Conservation (phyloP, 2,329 filamentous ascomycete genomes). For the Epichloe sibirici region DNA sequence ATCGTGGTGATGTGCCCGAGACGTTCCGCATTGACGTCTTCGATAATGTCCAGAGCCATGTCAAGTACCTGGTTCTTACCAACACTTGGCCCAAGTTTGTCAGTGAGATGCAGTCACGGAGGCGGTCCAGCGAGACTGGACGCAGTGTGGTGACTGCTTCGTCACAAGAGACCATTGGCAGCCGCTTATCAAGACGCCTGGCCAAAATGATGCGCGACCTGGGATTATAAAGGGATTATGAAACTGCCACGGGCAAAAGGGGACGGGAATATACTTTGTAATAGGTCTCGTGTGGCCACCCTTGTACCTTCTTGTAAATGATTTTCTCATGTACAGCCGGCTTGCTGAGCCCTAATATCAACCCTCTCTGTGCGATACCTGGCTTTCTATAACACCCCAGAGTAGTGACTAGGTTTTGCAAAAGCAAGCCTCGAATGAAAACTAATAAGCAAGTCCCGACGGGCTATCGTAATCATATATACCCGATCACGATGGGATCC, state of each 20-base stretch:
- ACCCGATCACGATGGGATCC: no score
- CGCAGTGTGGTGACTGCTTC: neutral
- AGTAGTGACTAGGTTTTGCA: no score
- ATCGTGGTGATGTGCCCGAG: conserved; percentile 30
- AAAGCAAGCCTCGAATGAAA: no score
- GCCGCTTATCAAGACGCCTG: conserved; percentile 1
- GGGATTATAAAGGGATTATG: neutral
- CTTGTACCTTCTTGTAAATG: neutral
- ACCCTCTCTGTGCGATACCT: neutral
- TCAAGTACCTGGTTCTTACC: conserved; percentile 54
- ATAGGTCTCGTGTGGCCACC: neutral
- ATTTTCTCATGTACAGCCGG: neutral
- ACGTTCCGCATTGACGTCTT: conserved; percentile 41
- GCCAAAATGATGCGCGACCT: conserved; percentile 1
- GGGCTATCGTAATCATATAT: no score
- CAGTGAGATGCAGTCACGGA: conserved; percentile 8
- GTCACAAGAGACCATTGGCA: neutral
- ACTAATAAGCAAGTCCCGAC: no score
- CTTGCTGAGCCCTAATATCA: neutral
- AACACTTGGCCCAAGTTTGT: conserved; percentile 55
- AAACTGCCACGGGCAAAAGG: neutral
- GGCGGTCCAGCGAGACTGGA: conserved; percentile 8
- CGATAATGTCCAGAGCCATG: conserved; percentile 41
- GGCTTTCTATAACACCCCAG: no score
- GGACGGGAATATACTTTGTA: no score